Evolutionary conservation across 2,329 filamentous ascomycete species (phyloP).

Genomic region (Nemania serpens): DNA sequence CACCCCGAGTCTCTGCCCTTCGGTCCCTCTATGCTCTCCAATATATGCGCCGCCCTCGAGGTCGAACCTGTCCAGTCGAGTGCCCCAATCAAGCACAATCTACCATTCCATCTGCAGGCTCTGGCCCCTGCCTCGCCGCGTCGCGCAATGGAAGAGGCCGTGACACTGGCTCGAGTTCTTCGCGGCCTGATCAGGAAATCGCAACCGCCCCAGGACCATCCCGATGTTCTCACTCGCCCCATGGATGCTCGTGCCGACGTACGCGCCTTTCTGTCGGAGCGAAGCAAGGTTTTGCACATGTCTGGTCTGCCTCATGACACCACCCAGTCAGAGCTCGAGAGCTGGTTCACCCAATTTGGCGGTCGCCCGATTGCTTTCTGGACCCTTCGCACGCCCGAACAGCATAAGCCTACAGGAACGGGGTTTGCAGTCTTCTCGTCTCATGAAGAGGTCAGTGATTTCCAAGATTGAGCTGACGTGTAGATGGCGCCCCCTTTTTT

Average conservation of each 20-base stretch:
- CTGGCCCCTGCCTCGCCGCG: slow-evolving; percentile 93
- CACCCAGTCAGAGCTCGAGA: slow-evolving; percentile 97
- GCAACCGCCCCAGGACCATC: slow-evolving; percentile 89
- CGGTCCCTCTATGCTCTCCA: slow-evolving; percentile 90
- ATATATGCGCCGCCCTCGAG: slow-evolving; percentile 97
- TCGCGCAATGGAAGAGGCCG: slow-evolving; percentile 95
- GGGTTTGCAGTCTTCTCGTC: slow-evolving; percentile 99
- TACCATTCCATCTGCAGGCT: slow-evolving; percentile 96
- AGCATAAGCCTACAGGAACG: slow-evolving; percentile 98
- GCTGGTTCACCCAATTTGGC: slow-evolving; percentile 99
- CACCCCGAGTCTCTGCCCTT: slow-evolving; percentile 97
- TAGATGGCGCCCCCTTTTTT: no score
- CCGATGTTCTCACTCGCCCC: slow-evolving; percentile 89
- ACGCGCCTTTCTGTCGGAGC: slow-evolving; percentile 90
- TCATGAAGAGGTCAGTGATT: slow-evolving; percentile 85
- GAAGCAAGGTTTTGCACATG: slow-evolving; percentile 98
- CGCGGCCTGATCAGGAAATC: slow-evolving; percentile 95
- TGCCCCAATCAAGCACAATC: slow-evolving; percentile 97
- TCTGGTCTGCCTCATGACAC: slow-evolving; percentile 97
- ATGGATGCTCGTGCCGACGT: slow-evolving; percentile 98
- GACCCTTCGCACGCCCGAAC: slow-evolving; percentile 96
- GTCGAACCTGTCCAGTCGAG: slow-evolving; percentile 97
- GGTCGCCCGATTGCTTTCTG: slow-evolving; percentile 98
- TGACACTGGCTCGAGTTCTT: slow-evolving; percentile 90
- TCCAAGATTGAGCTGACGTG: not conserved